Base-by-base conservation (phyloP, 208 protist species). In the Trypanosoma conorhini region DNA sequence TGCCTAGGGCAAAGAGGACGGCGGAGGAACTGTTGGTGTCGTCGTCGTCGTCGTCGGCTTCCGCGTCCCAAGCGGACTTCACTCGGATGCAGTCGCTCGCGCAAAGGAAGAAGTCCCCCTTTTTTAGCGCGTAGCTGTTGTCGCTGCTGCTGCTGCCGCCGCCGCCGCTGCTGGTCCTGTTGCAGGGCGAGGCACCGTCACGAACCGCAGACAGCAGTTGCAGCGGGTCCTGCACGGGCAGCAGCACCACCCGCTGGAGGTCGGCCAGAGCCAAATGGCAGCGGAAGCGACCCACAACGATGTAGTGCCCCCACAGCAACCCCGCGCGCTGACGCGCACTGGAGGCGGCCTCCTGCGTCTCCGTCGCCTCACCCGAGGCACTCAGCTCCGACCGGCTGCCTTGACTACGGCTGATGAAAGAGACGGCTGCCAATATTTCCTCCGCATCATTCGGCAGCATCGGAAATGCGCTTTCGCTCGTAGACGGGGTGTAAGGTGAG, bases 41-140 rank as follows among this genome's bases (percentile, higher is more conserved):
- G 7, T 57, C 10, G 19, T 61, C 31, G 9, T 10, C 28, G n/a
- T n/a, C 62, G 30, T 35, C 31, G 12, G n/a, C n/a, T 10, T n/a
- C 46, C 13, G 21, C 15, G 26, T 4, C 1, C 22, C n/a, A n/a
- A 19, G 50, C 9, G 22, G 8, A 33, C n/a, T 44, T 26, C 5
- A 62, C 56, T 55, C 24, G 52, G 35, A 73, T 24, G 30, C 55
- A 48, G 31, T 57, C 42, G 42, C 73, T 78, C 15, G 58, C 65
- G 38, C 50, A 57, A 21, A 67, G 46, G 59, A 84, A 75, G 4
- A 58, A 42, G 28, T 84, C 79, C 17, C 73, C 79, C 19, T 79
- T 76, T 26, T 48, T 48, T 0, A 83, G 62, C 1, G n/a, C 52
- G 17, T 72, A 62, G 21, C 48, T 19, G n/a, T 22, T 19, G 40